Base-by-base conservation (phyloP, 306 rosid species). In the Malus asiatica region DNA sequence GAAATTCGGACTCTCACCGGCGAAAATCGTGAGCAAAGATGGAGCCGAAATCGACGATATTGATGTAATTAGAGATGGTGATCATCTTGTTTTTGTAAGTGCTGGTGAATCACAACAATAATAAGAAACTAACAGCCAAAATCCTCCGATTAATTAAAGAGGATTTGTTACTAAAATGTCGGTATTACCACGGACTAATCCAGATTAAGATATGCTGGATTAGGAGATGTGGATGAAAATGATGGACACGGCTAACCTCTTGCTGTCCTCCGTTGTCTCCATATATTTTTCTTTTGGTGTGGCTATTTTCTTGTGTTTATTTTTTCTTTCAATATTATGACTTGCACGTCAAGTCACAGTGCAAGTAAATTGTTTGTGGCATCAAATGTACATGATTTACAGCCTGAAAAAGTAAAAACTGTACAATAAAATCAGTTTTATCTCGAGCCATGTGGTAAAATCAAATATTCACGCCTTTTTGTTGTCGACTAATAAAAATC, bases 61-160 rank as follows among this genome's bases (percentile, higher is more conserved):
- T 72, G 93, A 92, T 19, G 98, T 95, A 29, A 89, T 95, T 79
- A 95, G 97, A 77, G 98, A 95, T 33, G 93, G 91, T 53, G 99
- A 95, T 74, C 88, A 88, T 82, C 90, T 95, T 68, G 32, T 86
- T 76, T 89, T 95, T 78, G 84, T 82, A 5, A 76, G 82, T 62
- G 70, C 25, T 66, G 40, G 27, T 51, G 77, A 52, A 55, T 60
- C 70, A 70, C 55, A 51, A 16, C 55, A 51, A 48, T 3, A 51
- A 51, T 8, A 48, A 38, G 79, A 76, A 8, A 44, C 82, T 45
- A 60, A 32, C 55, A 63, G 30, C 52, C 60, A 73, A 58, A 18
- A 44, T 6, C 44, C 57, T 53, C 63, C 45, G 11, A 67, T 40
- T 30, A 16, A 70, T 53, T n/a, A 45, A 68, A 15, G 84, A 70